phyloP scores from a whole-genome alignment of 23 red algal genomes.

The Chondrus crispus region DNA sequence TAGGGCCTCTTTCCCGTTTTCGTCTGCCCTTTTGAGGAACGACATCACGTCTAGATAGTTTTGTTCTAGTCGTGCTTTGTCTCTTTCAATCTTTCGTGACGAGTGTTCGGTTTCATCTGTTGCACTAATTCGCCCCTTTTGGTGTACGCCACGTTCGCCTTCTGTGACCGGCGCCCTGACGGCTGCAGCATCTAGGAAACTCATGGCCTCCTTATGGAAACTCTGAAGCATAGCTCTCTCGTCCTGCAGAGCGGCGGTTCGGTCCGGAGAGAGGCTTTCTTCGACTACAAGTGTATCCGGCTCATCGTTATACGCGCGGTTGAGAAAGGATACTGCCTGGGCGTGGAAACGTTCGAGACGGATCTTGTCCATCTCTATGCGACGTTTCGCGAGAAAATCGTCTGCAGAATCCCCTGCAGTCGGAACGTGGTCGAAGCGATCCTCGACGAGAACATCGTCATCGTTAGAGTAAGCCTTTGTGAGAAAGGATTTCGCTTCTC shows the following conservation, averaged over 20 bases:
- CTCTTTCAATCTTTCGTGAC: constrained; percentile 5
- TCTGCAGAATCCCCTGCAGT: neutral
- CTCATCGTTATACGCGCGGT: constrained; percentile 58
- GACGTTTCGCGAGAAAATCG: constrained; percentile 2
- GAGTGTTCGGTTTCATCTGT: neutral
- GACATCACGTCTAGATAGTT: constrained; percentile 56
- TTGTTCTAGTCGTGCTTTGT: constrained; percentile 46
- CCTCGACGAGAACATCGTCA: constrained; percentile 11
- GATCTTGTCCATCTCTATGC: constrained; percentile 34
- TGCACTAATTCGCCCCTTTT: neutral
- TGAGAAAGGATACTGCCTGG: constrained; percentile 59
- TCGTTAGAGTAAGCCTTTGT: constrained; percentile 53
- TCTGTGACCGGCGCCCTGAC: neutral
- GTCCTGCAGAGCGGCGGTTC: neutral
- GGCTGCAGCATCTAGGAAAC: constrained; percentile 33
- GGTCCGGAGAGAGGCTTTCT: neutral
- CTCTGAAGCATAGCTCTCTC: constrained; percentile 14
- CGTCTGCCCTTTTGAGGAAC: constrained; percentile 39
- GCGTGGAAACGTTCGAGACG: constrained; percentile 63
- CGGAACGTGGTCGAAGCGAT: neutral
- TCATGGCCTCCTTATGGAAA: constrained; percentile 51
- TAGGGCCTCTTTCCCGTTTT: neutral
- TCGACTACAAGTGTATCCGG: neutral
- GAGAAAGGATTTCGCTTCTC: constrained; percentile 50
- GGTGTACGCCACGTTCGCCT: neutral